Base-by-base conservation (phyloP, 345 rosid species). In the Citrus maxima region DNA sequence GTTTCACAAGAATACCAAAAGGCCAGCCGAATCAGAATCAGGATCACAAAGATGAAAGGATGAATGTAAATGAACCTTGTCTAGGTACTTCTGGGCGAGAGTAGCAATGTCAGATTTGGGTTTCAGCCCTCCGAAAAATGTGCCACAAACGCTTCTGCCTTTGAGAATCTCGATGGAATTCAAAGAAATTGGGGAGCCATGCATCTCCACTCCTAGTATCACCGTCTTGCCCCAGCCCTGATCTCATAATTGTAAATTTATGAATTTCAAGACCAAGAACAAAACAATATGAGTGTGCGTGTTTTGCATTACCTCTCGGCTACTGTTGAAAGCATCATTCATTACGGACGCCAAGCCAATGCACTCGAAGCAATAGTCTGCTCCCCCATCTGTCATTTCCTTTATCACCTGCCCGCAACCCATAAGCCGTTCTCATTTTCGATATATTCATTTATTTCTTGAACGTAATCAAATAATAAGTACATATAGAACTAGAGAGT, bases 281-380 rank as follows among this genome's bases (percentile, higher is more conserved):
- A 49, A 10, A 24, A 46, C 73, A 16, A 27, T 10, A 54, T 5
- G 25, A 49, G 32, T 4, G 4, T 30, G 67, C 7, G 54, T 19
- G 16, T 46, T 5, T 38, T 67, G 10, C 28, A 13, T 7, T 40
- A 85, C 95, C 88, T 71, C 56, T 21, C 90, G 84, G 77, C 79
- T 88, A 82, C 96, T 85, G 5, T 16, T 70, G 78, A 92, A 87
- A 81, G 95, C 95, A 0, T 87, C 92, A 7, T 72, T 67, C 93
- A 88, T 86, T 9, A 79, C 49, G 0, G 95, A 88, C 9, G 91
- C 81, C 72, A 88, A 82, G 19, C 98, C 96, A 77, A 93, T 75
- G 79, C 97, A 92, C 78, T 92, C 97, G 24, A 93, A 93, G 89
- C 92, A 87, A 38, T 89, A 93, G 73, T 93, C 97, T 32, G 88